A percentile compares a stretch with the other conserved stretches of the same genome.
Conservation (phyloP, 176 grass and related monocot genomes). For the Neostapfia colusana region DNA sequence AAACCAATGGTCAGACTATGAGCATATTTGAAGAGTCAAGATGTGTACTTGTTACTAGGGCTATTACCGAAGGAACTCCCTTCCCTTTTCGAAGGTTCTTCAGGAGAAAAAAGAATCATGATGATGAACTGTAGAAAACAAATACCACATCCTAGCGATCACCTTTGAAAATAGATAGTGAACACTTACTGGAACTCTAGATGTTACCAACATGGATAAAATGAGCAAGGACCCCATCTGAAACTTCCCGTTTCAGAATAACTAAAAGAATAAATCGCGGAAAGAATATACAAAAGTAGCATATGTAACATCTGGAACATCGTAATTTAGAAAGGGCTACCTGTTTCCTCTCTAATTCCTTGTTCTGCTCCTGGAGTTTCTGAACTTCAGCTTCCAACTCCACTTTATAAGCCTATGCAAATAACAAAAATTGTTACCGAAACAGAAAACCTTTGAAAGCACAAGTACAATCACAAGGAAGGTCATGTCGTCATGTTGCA, state of each 20-base stretch:
- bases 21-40: neutral
- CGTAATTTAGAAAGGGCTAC: slow-evolving; percentile 41
- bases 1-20: slow-evolving; percentile 29
- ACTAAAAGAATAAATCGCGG: neutral
- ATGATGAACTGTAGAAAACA: neutral
- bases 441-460: slow-evolving; percentile 10
- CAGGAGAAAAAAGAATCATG: neutral
- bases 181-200: neutral
- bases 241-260: slow-evolving; percentile 10
- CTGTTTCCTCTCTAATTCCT: slow-evolving; percentile 72
- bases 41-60: neutral
- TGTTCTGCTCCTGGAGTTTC: slow-evolving; percentile 74
- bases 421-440: slow-evolving; percentile 29
- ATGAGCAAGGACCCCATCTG: slow-evolving; percentile 1
- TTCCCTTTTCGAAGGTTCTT: neutral
- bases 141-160: neutral
- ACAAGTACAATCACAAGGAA: neutral
- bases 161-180: slow-evolving; percentile 14
- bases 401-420: slow-evolving; percentile 74
- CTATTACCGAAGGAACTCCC: too few species aligned
- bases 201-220: slow-evolving; percentile 8
- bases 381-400: slow-evolving; percentile 91
- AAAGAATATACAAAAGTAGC: neutral
- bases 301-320: slow-evolving; percentile 7
- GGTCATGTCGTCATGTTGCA: neutral